Base-by-base conservation (phyloP, 2,329 filamentous ascomycete genomes). In the Coniochaeta sp. region DNA sequence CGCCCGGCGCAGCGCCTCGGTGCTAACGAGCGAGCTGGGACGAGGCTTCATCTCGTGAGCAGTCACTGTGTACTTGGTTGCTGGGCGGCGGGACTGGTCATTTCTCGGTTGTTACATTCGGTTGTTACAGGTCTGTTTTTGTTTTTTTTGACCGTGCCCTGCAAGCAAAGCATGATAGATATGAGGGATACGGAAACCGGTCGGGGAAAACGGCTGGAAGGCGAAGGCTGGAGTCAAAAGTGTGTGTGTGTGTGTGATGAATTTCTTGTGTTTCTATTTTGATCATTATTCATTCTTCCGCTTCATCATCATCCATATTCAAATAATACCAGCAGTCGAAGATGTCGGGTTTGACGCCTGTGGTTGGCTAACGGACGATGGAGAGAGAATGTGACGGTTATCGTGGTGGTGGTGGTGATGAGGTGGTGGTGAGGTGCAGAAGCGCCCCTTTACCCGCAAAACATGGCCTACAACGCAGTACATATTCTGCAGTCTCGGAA, bases 1-100 rank as follows among this genome's bases (percentile, higher is more conserved):
- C 74, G 89, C 90, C 57, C 86, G 87, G 70, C 84, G 90, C 66
- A 93, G 90, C 73, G 90, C 90, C 64, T 77, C 81, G 63, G 82
- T 93, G 66, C 82, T 92, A 68, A 77, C 74, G 64, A 76, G 83
- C 71, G 85, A 86, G 74, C 82, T 82, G 60, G 85, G 83, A 65
- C 80, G 79, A 66, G 84, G 81, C 62, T 93, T 87, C 75, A 80
- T 91, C 66, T 80, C 80, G 70, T 89, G 73, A 82, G 55, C 55
- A 47, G 52, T 61, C n/a, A 40, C 60, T n/a, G n/a, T n/a, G n/a
- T 55, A 60, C 64, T 30, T 52, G 47, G 47, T 52, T 52, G 47
- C 47, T 52, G 12, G 47, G 47, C 26, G 60, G n/a, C n/a, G n/a
- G n/a, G 62, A 70, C 65, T 64, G 50, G 65, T 72, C 69, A 69